These are phyloP conservation scores for Wickerhamomyces silvicola DNA, from an alignment of 805 yeast genomes.

Conservation along the genomic window DNA sequence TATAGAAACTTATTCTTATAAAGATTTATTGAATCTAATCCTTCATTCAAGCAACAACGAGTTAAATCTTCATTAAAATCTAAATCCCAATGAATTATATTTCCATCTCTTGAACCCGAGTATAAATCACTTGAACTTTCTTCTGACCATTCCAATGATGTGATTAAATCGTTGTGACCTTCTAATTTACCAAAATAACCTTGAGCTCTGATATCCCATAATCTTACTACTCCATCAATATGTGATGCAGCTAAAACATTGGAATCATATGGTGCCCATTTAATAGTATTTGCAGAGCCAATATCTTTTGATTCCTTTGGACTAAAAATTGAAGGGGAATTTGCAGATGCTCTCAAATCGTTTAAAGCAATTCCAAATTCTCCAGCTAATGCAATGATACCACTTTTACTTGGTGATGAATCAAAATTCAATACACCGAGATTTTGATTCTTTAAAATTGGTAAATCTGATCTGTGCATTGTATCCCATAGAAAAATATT, in stretches of 20 bases:
- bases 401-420: slow-evolving; percentile 37
- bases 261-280: slow-evolving; percentile 60
- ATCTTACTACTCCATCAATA: slow-evolving; percentile 44
- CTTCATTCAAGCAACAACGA: slow-evolving; percentile 41
- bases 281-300: slow-evolving; percentile 36
- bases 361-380: slow-evolving; percentile 67
- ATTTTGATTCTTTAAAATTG: slow-evolving; percentile 46
- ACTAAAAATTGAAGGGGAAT: slow-evolving; percentile 32
- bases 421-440: slow-evolving; percentile 49
- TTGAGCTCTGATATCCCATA: slow-evolving; percentile 71
- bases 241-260: slow-evolving; percentile 62
- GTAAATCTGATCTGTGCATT: slow-evolving; percentile 49
- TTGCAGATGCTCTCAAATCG: slow-evolving; percentile 48
- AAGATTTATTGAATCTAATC: slow-evolving; percentile 34
- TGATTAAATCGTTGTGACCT: slow-evolving; percentile 52
- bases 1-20: slow-evolving; percentile 22
- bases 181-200: slow-evolving; percentile 44
- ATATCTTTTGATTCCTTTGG: slow-evolving; percentile 29
- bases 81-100: slow-evolving; percentile 66
- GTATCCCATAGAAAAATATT: slow-evolving; percentile 74
- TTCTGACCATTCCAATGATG: slow-evolving; percentile 55
- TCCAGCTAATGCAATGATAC: slow-evolving; percentile 59
- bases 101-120: slow-evolving; percentile 60
- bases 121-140: slow-evolving; percentile 43
- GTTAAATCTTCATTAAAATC: slow-evolving; percentile 23